Base-by-base conservation (phyloP, 1,139 yeast genomes). In the Magnusiomyces starmeri region DNA sequence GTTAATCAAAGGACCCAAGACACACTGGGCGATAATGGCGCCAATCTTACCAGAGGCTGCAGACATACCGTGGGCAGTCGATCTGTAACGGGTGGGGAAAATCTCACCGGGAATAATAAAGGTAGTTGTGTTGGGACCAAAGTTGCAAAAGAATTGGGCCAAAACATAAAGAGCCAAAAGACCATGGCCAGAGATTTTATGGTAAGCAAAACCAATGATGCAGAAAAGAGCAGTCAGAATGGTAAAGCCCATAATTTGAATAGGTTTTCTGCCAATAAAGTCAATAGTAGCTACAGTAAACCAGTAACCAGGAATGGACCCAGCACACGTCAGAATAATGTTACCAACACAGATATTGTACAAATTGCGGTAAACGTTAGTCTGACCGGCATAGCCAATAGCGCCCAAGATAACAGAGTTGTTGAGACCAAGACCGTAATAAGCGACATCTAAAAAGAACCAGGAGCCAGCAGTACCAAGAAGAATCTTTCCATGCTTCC, bases 21-120 rank as follows among this genome's bases (percentile, higher is more conserved):
- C 67, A 51, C 59, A 59, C 52, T 60, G 62, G 40, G 97, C 97
- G 73, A 92, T 80, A 61, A 92, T 87, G 56, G 98, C 97, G 75
- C 98, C 98, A 60, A 86, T 76, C 75, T 92, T 92, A 78, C 98
- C 98, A 50, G 81, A 69, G 51, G 96, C 97, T 60, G 98, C 98
- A 61, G 96, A 87, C 59, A 92, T 74, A 77, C 98, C 98, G 69
- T 92, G 98, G 52, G 97, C 97, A 61, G 97, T 83, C 44, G 97
- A 92, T 81, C 98, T 87, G 75, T 89, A 88, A 73, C 95, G 81
- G 49, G 98, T 92, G 68, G 98, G 98, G 87, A 78, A 92, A 65
- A 83, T 78, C 76, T 92, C 98, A 70, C 97, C 98, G 49, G 98
- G 97, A 63, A 88, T 81, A 64, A 92, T 79, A 73, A 92, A 92